Conservation (phyloP, 352 stramenopile species). For the Stephanocyclus meneghinianus region DNA sequence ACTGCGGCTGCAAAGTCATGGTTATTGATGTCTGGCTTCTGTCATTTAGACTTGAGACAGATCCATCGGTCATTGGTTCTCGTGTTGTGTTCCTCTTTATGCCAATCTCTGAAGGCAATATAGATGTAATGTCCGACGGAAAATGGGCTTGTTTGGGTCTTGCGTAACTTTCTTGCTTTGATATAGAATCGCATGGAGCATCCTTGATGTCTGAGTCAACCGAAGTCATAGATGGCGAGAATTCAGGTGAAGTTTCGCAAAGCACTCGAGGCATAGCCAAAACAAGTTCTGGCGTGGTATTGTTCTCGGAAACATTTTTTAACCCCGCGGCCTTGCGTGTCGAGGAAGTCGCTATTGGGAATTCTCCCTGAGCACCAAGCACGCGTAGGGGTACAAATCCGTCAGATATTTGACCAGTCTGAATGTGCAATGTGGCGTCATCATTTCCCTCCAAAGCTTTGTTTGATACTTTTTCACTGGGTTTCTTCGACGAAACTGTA, state of each 20-base stretch:
- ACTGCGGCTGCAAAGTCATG: background rate
- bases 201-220: background rate
- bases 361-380: constrained; percentile 5
- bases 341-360: constrained; percentile 1
- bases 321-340: constrained; percentile 31
- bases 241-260: background rate
- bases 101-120: constrained; percentile 47
- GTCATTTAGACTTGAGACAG: constrained; percentile 35
- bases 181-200: background rate
- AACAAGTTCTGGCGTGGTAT: background rate
- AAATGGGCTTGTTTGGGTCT: background rate
- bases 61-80: constrained; percentile 37
- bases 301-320: constrained; percentile 38
- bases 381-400: constrained; percentile 36
- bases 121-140: background rate
- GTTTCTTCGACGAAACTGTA: constrained; percentile 25
- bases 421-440: constrained; percentile 31
- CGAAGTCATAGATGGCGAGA: background rate
- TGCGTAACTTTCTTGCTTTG: too few relatives aligned
- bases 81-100: constrained; percentile 21
- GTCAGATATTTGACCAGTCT: constrained; percentile 14
- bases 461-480: constrained; percentile 40
- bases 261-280: background rate
- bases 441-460: constrained; percentile 33
- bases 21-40: constrained; percentile 20